These are phyloP conservation scores for Fusarium sp. DNA, from an alignment of 2,329 filamentous ascomycete genomes.

Conservation along the genomic window DNA sequence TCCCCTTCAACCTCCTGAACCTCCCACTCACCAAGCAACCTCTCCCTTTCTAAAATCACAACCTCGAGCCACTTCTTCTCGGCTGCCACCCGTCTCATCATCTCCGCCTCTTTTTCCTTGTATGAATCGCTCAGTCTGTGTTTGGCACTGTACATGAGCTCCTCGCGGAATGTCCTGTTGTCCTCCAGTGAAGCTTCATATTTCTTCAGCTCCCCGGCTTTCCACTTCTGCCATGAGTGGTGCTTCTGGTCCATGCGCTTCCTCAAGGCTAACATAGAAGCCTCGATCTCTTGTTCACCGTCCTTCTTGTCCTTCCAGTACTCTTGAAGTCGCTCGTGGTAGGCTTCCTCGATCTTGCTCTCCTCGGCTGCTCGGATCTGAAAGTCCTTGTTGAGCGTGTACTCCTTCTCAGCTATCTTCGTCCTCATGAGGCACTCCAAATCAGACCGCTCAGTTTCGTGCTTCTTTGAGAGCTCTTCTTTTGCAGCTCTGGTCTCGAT, in stretches of 20 bases:
- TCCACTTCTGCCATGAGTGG: slow-evolving; percentile 53
- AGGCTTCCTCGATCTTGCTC: slow-evolving; percentile 54
- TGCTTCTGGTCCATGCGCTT: slow-evolving; percentile 54
- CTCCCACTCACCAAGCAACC: slow-evolving; percentile 54
- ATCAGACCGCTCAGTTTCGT: slow-evolving; percentile 47
- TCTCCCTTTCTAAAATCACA: slow-evolving; percentile 55
- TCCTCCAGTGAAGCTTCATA: slow-evolving; percentile 51
- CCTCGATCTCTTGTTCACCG: slow-evolving; percentile 45
- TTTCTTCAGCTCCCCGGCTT: slow-evolving; percentile 51
- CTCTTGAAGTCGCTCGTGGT: slow-evolving; percentile 49
- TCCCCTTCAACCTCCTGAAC: slow-evolving; percentile 54
- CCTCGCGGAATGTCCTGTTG: slow-evolving; percentile 51
- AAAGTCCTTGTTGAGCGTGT: slow-evolving; percentile 52
- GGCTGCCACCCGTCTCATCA: slow-evolving; percentile 48
- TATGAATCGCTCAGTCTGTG: slow-evolving; percentile 43
- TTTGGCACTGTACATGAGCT: slow-evolving; percentile 54
- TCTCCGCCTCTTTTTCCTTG: slow-evolving; percentile 45
- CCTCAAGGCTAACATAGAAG: slow-evolving; percentile 48
- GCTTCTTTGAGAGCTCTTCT: slow-evolving; percentile 46
- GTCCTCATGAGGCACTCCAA: slow-evolving; percentile 39
- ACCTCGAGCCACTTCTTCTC: slow-evolving; percentile 59
- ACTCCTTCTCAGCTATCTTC: slow-evolving; percentile 48
- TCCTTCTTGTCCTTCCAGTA: slow-evolving; percentile 52
- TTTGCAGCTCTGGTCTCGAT: slow-evolving; percentile 38
- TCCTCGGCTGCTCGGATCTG: slow-evolving; percentile 53